Base-by-base conservation (phyloP, 176 grass and related monocot genomes). In the Aegilops umbellulata region DNA sequence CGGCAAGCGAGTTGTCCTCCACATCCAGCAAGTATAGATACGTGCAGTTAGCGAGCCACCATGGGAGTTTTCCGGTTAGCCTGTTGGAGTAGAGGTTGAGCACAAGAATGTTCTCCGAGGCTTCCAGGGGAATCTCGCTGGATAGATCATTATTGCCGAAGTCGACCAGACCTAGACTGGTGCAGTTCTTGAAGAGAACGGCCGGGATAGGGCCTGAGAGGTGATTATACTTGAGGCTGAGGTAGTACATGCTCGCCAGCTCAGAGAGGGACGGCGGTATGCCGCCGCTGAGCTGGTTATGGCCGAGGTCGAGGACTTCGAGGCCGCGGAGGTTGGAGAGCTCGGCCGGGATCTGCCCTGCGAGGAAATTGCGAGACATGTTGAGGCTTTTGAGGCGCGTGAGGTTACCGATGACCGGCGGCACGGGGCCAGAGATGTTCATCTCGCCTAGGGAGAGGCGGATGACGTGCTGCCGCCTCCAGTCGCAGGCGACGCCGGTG, bases 21-120 rank as follows among this genome's bases (percentile, higher is more conserved):
- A 98, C 86, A 20, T 95, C 95, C 14, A 98, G 29, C 44, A 13
- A 0, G 0, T 4, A 0, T 3, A 98, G 86, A 1, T 0, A 0
- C 1, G 89, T 78, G 60, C 89, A 95, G 68, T 95, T 98, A 7
- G 91, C 75, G 2, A 98, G 86, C 95, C 95, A 98, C 13, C 64
- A 46, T 2, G 95, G 95, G 4, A 98, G 74, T 12, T 14, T 89
- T 35, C 96, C 93, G 0, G 29, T 88, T 6, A 98, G 78, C 0
- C 14, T 67, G 79, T 98, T 94, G 13, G 60, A 87, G 68, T 98
- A 98, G 63, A 98, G 81, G 78, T 82, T 85, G 63, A 98, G 58
- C 31, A 29, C 17, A 0, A 6, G 0, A 1, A 81, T 2, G 84
- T 10, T 22, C 67, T 23, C 76, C 0, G 80, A 85, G 8, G 15